A percentile compares a stretch with the other conserved stretches of the same genome.
Evolutionary conservation across 441 rosid genomes (phyloP).

Genomic region (Dalechampia spathulata): DNA sequence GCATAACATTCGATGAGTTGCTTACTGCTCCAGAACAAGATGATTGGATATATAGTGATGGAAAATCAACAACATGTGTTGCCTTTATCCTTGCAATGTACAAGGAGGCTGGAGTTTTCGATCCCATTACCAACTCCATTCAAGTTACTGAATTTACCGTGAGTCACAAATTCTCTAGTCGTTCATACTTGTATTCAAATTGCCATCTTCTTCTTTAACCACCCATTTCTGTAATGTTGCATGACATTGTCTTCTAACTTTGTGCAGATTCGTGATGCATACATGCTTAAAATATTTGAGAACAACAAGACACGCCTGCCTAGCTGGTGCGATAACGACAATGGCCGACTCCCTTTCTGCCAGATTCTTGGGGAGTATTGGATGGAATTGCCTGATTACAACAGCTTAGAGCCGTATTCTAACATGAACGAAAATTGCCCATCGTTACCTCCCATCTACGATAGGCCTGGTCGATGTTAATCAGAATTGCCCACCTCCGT

Average conservation of each 20-base stretch:
- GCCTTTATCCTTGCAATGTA: conserved; percentile 93
- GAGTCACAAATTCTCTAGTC: conserved; percentile 20
- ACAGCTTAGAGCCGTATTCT: neutral
- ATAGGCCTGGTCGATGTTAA: conserved; percentile 43
- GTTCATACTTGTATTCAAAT: no score
- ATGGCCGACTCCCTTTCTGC: conserved; percentile 58
- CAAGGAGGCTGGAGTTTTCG: conserved; percentile 83
- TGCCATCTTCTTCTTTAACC: no score
- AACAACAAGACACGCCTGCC: conserved; percentile 63
- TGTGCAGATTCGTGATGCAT: conserved; percentile 74
- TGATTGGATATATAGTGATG: conserved; percentile 93
- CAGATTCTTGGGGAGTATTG: conserved; percentile 74
- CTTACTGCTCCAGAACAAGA: conserved; percentile 91
- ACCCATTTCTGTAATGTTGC: no score
- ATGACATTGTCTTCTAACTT: no score
- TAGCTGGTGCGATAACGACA: conserved; percentile 57
- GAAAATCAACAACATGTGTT: conserved; percentile 88
- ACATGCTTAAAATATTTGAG: conserved; percentile 74
- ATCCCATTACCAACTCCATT: conserved; percentile 51
- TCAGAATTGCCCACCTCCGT: conserved; percentile 2
- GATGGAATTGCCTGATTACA: neutral
- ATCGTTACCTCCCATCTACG: neutral
- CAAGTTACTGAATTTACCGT: conserved; percentile 97
- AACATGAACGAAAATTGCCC: neutral
- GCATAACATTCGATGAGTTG: conserved; percentile 68